Evolutionary conservation across 2,329 filamentous ascomycete genomes (phyloP).

Genomic region (Claviceps pusilla): DNA sequence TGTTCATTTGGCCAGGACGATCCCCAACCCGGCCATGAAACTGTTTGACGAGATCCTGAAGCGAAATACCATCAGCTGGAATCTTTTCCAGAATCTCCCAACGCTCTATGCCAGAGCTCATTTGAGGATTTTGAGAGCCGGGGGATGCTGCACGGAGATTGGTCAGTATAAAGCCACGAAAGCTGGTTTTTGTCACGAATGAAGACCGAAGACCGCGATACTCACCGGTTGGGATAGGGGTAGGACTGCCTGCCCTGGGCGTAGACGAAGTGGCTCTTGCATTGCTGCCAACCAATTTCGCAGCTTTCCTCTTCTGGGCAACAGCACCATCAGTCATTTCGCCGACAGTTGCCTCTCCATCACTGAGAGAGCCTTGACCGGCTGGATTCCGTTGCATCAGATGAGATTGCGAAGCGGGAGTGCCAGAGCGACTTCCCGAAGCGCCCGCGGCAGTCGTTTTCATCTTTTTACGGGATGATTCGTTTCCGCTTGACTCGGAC

Average conservation of each 20-base stretch:
- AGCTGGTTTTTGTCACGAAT: not conserved
- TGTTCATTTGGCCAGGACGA: slow-evolving; percentile 34
- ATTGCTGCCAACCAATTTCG: slow-evolving; percentile 35
- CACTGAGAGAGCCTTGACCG: slow-evolving; percentile 48
- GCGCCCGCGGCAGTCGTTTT: slow-evolving; percentile 44
- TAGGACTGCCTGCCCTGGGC: slow-evolving; percentile 49
- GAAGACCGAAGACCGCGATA: not conserved
- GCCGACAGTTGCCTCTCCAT: slow-evolving; percentile 56
- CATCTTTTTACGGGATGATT: slow-evolving; percentile 66
- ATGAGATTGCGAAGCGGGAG: slow-evolving; percentile 31
- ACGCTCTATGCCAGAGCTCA: slow-evolving; percentile 25
- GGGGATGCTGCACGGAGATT: slow-evolving; percentile 17
- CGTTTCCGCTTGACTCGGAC: slow-evolving; percentile 84
- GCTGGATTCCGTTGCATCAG: slow-evolving; percentile 27
- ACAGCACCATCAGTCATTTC: slow-evolving; percentile 46
- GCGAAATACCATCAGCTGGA: slow-evolving; percentile 38
- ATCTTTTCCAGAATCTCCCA: slow-evolving; percentile 41
- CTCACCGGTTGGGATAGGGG: slow-evolving; percentile 26
- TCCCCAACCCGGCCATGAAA: slow-evolving; percentile 40
- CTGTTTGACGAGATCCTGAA: slow-evolving; percentile 36
- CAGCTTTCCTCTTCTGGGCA: slow-evolving; percentile 35
- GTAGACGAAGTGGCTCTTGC: slow-evolving; percentile 38
- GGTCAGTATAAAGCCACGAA: not conserved
- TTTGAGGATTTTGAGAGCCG: slow-evolving; percentile 21
- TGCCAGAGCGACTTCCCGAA: slow-evolving; percentile 38